Percentiles rank a stretch among this genome's conserved stretches.
These are phyloP conservation scores for Phytophthora cajani DNA, from an alignment of 352 stramenopile species.

Conservation along the genomic window DNA sequence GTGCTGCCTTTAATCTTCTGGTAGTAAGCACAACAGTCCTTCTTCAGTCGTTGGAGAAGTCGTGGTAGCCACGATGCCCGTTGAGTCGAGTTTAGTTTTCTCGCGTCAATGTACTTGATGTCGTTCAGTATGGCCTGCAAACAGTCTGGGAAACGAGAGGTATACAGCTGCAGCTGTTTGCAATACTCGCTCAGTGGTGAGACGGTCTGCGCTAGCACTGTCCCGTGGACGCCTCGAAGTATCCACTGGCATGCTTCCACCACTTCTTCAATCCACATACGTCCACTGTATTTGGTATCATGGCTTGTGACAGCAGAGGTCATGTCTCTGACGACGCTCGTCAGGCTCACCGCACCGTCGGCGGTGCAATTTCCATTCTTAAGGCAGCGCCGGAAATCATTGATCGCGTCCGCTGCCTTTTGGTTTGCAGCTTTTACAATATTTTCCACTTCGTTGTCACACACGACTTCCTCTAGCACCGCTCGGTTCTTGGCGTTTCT, in stretches of 20 bases:
- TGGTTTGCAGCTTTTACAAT: background rate
- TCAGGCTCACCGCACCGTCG: background rate
- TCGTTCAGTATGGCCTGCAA: slow-evolving; percentile 12
- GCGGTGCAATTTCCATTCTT: slow-evolving; percentile 7
- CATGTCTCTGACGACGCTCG: background rate
- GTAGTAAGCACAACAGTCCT: slow-evolving; percentile 9
- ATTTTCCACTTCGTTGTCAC: background rate
- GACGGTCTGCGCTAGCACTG: background rate
- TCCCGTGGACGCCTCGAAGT: background rate
- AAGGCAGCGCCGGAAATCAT: background rate
- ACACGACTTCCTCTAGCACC: background rate
- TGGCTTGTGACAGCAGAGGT: background rate
- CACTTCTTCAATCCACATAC: slow-evolving; percentile 12
- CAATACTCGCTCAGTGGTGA: background rate
- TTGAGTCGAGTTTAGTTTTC: background rate
- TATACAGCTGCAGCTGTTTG: slow-evolving; percentile 9
- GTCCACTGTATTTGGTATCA: slow-evolving; percentile 5
- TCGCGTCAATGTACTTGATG: background rate
- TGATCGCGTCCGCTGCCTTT: background rate
- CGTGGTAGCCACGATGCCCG: background rate
- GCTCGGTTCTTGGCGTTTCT: background rate
- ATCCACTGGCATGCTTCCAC: slow-evolving; percentile 1
- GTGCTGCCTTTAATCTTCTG: background rate
- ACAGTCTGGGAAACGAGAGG: slow-evolving; percentile 3
- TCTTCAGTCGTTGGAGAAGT: slow-evolving; percentile 2